Base-by-base conservation (phyloP, 768 basidiomycete genomes). In the Mycena haematopus region DNA sequence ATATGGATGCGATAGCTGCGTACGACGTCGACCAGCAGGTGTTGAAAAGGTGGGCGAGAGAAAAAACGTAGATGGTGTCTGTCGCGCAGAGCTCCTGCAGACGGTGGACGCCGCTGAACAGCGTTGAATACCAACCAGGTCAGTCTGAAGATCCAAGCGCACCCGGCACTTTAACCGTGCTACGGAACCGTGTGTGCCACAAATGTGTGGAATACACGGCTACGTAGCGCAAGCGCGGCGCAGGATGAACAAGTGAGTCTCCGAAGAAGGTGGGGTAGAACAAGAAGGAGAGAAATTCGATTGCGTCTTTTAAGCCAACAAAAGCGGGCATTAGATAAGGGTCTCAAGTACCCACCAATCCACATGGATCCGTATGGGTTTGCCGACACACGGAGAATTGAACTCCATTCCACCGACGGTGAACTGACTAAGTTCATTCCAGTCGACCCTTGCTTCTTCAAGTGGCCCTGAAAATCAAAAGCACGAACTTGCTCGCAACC, bases 181-280 rank as follows among this genome's bases (percentile, higher is more conserved):
- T 66, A 66, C 65, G 65, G 58, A 62, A 56, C 65, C 65, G 24
- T 66, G 65, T 66, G 62, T 56, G 58, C 65, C 60, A 53, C 54
- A 56, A 27, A 25, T 59, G 6, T 56, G 57, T 53, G 52, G 65
- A 17, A 58, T 38, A 57, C 60, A 14, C 45, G 56, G 65, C 60
- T 6, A 6, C 65, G 65, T 66, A 66, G 65, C 60, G 50, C n/a
- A 38, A 45, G 46, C 38, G 25, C 24, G 25, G 21, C 19, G 54
- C 38, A 6, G n/a, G 50, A 40, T 46, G 42, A 24, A 22, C 55
- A 19, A 21, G 17, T 11, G 9, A 19, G 17, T 38, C 25, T 45
- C 42, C n/a, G 11, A 11, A n/a, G 22, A 11, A 10, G 44, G 22
- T n/a, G 15, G n/a, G n/a, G 44, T 36, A 42, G 13, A 11, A 45